Conservation (phyloP, 2,329 filamentous ascomycete species). For the Cyanodermella asteris region DNA sequence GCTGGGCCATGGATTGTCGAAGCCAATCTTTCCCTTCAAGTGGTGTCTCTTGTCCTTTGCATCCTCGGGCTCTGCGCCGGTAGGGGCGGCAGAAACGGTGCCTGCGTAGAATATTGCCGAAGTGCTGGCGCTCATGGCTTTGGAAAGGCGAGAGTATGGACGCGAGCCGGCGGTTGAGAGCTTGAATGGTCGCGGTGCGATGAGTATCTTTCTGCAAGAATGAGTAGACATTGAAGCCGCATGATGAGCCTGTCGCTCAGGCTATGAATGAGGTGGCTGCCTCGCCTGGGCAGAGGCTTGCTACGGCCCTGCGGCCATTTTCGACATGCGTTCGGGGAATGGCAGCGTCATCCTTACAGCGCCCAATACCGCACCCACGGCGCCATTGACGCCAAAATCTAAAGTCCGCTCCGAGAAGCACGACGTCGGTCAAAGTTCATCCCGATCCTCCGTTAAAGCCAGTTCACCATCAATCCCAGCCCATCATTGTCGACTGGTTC, state of each 20-base stretch:
- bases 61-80: conserved; percentile 22
- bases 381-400: too few species aligned
- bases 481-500: too few species aligned
- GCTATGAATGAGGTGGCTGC: neutral
- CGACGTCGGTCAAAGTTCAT: too few species aligned
- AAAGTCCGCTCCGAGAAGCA: too few species aligned
- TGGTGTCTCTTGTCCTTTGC: conserved; percentile 27
- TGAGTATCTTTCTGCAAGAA: conserved; percentile 1
- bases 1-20: conserved; percentile 36
- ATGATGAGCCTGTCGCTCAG: conserved; percentile 2
- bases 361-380: too few species aligned
- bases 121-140: conserved; percentile 7
- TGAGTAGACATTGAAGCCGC: conserved; percentile 1
- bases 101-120: conserved; percentile 7
- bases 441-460: too few species aligned
- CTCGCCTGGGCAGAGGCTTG: too few species aligned
- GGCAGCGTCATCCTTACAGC: too few species aligned
- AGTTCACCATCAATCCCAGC: too few species aligned
- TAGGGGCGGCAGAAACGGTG: conserved; percentile 7
- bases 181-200: conserved; percentile 1
- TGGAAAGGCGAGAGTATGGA: conserved; percentile 5
- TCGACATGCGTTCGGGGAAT: too few species aligned
- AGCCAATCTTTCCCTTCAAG: conserved; percentile 29
- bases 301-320: too few species aligned
- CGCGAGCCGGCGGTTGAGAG: too few species aligned